Evolutionary conservation across 2,329 filamentous ascomycete genomes (phyloP), one percentile per base, ranked within the genome.

Genomic region (Dactylellina cionopaga): DNA sequence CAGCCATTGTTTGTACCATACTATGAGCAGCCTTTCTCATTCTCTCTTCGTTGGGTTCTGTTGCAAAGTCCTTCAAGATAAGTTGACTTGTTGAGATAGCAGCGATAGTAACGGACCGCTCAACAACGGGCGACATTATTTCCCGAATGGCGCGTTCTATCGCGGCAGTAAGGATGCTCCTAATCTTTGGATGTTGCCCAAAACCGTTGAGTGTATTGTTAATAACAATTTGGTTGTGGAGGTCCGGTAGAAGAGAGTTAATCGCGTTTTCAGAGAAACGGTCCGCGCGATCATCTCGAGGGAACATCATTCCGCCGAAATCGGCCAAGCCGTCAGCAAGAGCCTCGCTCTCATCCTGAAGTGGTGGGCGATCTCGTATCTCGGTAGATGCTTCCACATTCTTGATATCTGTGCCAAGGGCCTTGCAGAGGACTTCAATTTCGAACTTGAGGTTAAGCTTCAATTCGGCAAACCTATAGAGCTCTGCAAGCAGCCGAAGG

Each of bases 381-480:
- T 93, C 89, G 19, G 90, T 89, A 0, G 93, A 92, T 0, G 94
- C 92, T 76, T 96, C 90, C 74, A 98, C 92, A 69, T 87, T 89
- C 81, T 96, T 96, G 81, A 96, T 90, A 74, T 98, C 92, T n/a
- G 98, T 84, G 60, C 89, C 90, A 13, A 99, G 83, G 10, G 93
- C 93, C 79, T 96, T 96, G 83, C 93, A 99, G 22, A 99, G 85
- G 24, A 99, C 93, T 80, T 99, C 95, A 66, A 99, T 98, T 80
- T 99, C 95, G 77, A 99, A 99, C 78, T 98, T 99, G 55, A 96
- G 88, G 76, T 98, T 98, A 35, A 99, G 86, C 80, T 98, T 98
- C 63, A 99, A 83, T 77, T 97, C 94, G 11, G 92, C 92, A 77
- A 91, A 90, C 78, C 96, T 90, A 78, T 99, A 99, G 2, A 99